A percentile compares a stretch with the other conserved stretches of the same genome.
Evolutionary conservation across 345 rosid species (phyloP).

Genomic region (Triadica sebifera): DNA sequence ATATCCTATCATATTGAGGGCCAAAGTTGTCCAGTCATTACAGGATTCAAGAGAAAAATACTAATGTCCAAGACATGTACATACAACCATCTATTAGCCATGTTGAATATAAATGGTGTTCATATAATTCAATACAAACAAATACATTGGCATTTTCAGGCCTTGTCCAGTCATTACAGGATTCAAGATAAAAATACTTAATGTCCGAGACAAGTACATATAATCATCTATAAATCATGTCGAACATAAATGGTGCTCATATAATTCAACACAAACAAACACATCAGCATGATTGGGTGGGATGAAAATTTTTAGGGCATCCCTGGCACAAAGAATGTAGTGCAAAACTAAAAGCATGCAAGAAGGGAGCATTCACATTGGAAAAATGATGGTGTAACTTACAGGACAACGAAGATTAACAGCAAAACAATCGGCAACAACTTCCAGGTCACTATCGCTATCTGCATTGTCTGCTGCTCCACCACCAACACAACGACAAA

Average conservation of each 20-base stretch:
- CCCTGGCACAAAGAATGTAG: not conserved
- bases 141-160: no score
- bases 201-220: not conserved
- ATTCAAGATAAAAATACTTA: not conserved
- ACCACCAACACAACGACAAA: slow-evolving; percentile 91
- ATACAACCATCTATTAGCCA: not conserved
- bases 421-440: slow-evolving; percentile 79
- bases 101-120: not conserved
- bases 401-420: slow-evolving; percentile 97
- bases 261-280: not conserved
- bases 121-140: no score
- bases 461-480: slow-evolving; percentile 80
- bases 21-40: not conserved
- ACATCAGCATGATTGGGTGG: not conserved
- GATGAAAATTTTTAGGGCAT: not conserved
- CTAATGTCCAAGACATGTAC: not conserved
- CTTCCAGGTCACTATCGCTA: slow-evolving; percentile 97
- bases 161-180: no score
- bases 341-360: not conserved
- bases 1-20: not conserved
- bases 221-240: not conserved
- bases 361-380: not conserved
- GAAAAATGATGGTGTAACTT: slow-evolving; percentile 32
- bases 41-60: no score
- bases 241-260: no score